Percentiles rank a stretch among this genome's conserved stretches.
Evolutionary conservation across 805 yeast species (phyloP).

Genomic region (Nakazawaea peltata): DNA sequence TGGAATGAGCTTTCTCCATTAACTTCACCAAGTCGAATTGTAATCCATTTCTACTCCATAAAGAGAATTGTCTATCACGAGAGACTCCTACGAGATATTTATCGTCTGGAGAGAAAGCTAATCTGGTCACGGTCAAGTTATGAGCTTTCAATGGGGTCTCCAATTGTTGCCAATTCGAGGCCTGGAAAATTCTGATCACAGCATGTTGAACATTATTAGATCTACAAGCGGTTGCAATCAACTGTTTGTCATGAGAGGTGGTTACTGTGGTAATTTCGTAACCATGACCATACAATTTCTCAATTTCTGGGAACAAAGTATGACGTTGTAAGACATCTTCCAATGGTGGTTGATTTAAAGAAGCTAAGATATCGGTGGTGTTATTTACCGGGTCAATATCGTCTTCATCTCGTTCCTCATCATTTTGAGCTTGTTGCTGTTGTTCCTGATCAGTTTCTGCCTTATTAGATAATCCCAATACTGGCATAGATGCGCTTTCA

Average conservation of each 20-base stretch:
- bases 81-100: slow-evolving; percentile 65
- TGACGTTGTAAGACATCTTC: slow-evolving; percentile 90
- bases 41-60: slow-evolving; percentile 47
- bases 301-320: slow-evolving; percentile 92
- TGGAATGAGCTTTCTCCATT: slow-evolving; percentile 69
- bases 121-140: slow-evolving; percentile 75
- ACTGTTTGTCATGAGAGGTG: slow-evolving; percentile 48
- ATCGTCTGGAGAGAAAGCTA: slow-evolving; percentile 67
- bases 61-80: slow-evolving; percentile 78
- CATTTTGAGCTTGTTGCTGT: slow-evolving; percentile 23
- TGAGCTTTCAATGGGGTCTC: slow-evolving; percentile 56
- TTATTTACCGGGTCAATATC: slow-evolving; percentile 28
- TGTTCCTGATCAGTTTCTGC: slow-evolving; percentile 46
- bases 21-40: slow-evolving; percentile 15
- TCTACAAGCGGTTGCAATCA: slow-evolving; percentile 86
- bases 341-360: slow-evolving; percentile 57
- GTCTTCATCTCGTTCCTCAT: slow-evolving; percentile 14
- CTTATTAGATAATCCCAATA: slow-evolving; percentile 87
- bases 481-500: slow-evolving; percentile 86
- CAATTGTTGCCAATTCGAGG: slow-evolving; percentile 52
- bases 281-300: slow-evolving; percentile 95
- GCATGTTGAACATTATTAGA: slow-evolving; percentile 84
- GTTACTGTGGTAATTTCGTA: slow-evolving; percentile 84
- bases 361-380: slow-evolving; percentile 37
- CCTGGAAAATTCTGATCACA: slow-evolving; percentile 68